Conservation (phyloP, 768 basidiomycete species). For the Hypholoma fasciculare region DNA sequence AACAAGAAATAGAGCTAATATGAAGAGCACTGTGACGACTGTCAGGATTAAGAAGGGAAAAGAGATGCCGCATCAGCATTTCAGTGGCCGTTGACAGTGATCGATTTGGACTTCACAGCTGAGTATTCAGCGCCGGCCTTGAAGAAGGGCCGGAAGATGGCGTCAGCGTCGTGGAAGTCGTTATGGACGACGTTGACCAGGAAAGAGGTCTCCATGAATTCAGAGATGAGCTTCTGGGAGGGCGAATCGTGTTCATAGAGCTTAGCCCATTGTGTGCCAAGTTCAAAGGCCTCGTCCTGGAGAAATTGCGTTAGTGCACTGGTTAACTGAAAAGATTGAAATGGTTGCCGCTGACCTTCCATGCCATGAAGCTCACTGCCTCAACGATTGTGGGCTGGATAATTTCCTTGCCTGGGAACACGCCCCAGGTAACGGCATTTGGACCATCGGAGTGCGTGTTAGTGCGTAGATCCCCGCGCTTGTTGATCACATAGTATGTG, state of each 20-base stretch:
- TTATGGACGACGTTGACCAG: conserved; percentile 97
- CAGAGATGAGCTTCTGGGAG: conserved; percentile 72
- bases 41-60: conserved; percentile 3
- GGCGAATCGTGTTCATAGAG: conserved; percentile 79
- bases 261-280: conserved; percentile 89
- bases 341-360: conserved; percentile 64
- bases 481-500: conserved; percentile 98
- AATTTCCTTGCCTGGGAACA: conserved; percentile 96
- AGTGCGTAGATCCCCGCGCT: conserved; percentile 89
- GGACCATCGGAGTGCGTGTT: conserved; percentile 95
- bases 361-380: conserved; percentile 97
- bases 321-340: not conserved
- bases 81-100: conserved; percentile 42
- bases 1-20: conserved; percentile 13
- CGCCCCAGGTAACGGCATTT: conserved; percentile 99
- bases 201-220: conserved; percentile 78
- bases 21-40: not conserved
- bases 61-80: not conserved
- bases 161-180: conserved; percentile 82
- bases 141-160: conserved; percentile 87
- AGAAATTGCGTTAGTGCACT: conserved; percentile 6
- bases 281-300: conserved; percentile 92
- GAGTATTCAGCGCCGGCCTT: conserved; percentile 68
- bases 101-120: conserved; percentile 34
- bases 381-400: conserved; percentile 96